A percentile compares a stretch with the other conserved stretches of the same genome.
Conservation (phyloP, 2,329 filamentous ascomycete genomes). For the Pestalotiopsis sp. region DNA sequence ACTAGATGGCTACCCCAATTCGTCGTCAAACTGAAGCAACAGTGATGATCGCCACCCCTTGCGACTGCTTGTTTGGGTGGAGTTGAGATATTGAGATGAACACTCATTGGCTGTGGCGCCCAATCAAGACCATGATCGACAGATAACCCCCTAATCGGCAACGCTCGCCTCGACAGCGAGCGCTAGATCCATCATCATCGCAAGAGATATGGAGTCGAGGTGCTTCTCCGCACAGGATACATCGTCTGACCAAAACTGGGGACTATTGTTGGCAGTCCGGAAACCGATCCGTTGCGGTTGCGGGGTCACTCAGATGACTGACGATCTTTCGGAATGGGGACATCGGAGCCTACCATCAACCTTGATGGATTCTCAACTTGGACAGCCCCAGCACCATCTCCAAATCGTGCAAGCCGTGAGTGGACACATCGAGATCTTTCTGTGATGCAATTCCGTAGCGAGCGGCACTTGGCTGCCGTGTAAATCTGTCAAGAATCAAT, state of each 20-base stretch:
- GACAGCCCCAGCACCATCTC: not conserved
- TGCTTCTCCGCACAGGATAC: slow-evolving; percentile 13
- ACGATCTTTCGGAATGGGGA: slow-evolving; percentile 17
- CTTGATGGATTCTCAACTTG: not conserved
- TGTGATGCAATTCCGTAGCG: not conserved
- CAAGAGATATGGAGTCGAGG: slow-evolving; percentile 2
- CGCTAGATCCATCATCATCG: not conserved
- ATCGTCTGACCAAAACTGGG: slow-evolving; percentile 25
- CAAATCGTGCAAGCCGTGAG: not conserved
- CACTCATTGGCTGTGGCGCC: not conserved
- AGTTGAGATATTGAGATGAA: not conserved
- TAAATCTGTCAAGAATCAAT: slow-evolving; percentile 3
- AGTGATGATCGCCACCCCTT: not conserved
- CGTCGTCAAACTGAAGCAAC: not conserved
- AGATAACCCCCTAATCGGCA: not conserved
- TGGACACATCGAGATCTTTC: not conserved
- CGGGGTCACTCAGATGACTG: slow-evolving; percentile 22
- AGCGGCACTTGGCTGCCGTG: slow-evolving; percentile 6
- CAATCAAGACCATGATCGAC: not conserved
- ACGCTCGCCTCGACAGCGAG: not conserved
- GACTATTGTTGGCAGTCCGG: slow-evolving; percentile 20
- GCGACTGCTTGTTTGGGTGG: not conserved
- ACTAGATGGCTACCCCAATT: not conserved
- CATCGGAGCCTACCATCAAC: not conserved
- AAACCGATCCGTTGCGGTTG: slow-evolving; percentile 22